These are phyloP conservation scores for Penicillium samsonianum DNA, from an alignment of 495 filamentous ascomycete species.

Conservation along the genomic window DNA sequence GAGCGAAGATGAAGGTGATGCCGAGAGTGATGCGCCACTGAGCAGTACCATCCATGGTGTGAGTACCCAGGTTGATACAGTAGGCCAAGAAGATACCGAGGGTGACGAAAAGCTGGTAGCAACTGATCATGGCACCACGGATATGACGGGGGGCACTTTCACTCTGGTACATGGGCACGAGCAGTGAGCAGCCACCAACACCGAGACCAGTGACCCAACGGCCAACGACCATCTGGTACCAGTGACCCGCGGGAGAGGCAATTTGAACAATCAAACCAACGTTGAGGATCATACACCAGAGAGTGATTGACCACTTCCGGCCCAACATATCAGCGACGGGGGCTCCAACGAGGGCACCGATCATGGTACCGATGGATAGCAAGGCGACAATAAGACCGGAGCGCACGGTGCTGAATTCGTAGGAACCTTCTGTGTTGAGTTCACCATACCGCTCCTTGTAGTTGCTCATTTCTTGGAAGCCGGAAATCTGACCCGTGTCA, in stretches of 20 bases:
- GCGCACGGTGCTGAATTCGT: constrained; percentile 50
- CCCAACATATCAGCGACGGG: constrained; percentile 54
- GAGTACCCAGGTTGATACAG: constrained; percentile 77
- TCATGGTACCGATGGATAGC: constrained; percentile 65
- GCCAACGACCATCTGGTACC: constrained; percentile 57
- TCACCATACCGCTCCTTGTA: constrained; percentile 49
- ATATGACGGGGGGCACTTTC: constrained; percentile 67
- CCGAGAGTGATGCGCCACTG: constrained; percentile 82
- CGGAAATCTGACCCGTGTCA: constrained; percentile 54
- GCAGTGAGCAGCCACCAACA: constrained; percentile 67
- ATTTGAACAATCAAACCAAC: constrained; percentile 69
- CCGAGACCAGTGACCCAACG: constrained; percentile 65
- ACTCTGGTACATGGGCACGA: constrained; percentile 73
- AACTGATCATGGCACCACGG: constrained; percentile 66
- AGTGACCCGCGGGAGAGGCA: constrained; percentile 51
- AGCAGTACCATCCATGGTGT: constrained; percentile 44
- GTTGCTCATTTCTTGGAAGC: constrained; percentile 62
- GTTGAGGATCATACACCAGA: constrained; percentile 61
- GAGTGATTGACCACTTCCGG: constrained; percentile 53
- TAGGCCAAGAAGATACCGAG: constrained; percentile 80
- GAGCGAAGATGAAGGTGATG: constrained; percentile 71
- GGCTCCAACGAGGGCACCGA: constrained; percentile 64
- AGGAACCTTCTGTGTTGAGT: constrained; percentile 27
- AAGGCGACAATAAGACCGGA: constrained; percentile 57
- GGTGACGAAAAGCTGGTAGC: constrained; percentile 88